Conservation (phyloP, 2,329 filamentous ascomycete species). For the Aureobasidium melanogenum region DNA sequence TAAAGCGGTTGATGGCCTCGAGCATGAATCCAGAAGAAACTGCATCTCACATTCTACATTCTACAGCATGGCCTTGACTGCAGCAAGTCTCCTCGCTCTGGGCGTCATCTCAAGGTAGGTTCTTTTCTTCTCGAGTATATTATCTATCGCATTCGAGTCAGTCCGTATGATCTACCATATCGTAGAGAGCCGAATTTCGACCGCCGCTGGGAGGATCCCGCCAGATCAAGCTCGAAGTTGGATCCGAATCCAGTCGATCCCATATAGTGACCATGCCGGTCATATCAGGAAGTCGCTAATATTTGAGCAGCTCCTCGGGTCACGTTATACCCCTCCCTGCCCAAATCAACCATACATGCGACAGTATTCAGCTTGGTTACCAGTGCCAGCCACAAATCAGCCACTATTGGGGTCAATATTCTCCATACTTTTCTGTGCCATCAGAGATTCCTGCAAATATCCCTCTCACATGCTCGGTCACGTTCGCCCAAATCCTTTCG, state of each 20-base stretch:
- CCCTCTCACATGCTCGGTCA: slow-evolving; percentile 62
- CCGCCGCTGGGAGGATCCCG: background rate
- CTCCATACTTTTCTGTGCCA: slow-evolving; percentile 69
- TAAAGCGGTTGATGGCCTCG: background rate
- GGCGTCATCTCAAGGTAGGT: slow-evolving; percentile 5
- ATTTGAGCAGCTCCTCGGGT: background rate
- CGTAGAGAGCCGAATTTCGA: background rate
- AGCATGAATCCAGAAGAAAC: background rate
- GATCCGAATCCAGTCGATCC: background rate
- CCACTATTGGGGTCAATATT: slow-evolving; percentile 78
- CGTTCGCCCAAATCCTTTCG: slow-evolving; percentile 72
- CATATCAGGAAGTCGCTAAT: background rate
- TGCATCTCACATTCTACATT: background rate
- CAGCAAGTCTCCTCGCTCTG: background rate
- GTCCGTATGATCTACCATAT: background rate
- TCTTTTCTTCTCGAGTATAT: background rate
- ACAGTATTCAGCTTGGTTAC: slow-evolving; percentile 39
- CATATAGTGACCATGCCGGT: background rate
- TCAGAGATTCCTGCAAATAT: slow-evolving; percentile 53
- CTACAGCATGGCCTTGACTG: background rate
- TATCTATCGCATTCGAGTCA: background rate
- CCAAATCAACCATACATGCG: slow-evolving; percentile 5
- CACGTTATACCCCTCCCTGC: slow-evolving; percentile 5
- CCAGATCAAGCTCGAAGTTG: background rate
- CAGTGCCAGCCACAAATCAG: slow-evolving; percentile 54